Evolutionary conservation across 208 protist genomes (phyloP), one percentile per base, ranked within the genome.

Genomic region (Crithidia mellificae): DNA sequence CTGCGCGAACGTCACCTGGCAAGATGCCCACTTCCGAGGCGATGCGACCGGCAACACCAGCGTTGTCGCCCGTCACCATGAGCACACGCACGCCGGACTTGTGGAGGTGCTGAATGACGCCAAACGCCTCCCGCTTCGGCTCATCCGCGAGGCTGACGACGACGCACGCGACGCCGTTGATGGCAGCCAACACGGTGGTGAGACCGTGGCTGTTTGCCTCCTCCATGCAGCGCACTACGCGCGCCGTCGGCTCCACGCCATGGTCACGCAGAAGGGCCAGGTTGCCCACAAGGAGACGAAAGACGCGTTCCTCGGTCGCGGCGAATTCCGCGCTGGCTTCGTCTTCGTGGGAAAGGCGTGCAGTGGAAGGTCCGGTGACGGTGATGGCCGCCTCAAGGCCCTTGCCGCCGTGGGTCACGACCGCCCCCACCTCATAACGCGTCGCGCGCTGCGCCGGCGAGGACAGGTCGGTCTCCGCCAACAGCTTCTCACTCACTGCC

Each of bases 41-140:
- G 22, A 97, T 71, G 27, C 64, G 68, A 1, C 41, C 39, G 4
- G 93, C 93, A n/a, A 87, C 87, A 17, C 52, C 47, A n/a, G 27
- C 22, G 72, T 91, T 85, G 70, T 97, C 93, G 46, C 93, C 93
- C 7, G 89, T 95, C 30, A 93, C 84, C 89, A 98, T 87, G 24
- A 87, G 25, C 36, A 88, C 80, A 14, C 78, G 73, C 29, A 92
- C 46, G 22, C 72, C 72, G 6, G 56, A 53, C 36, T 59, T 43
- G 0, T 89, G 70, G 14, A 99, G 84, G 20, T 66, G 65, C 3
- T 43, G 36, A 6, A 98, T 71, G 2, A 96, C 90, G 15, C 61
- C 61, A 5, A 43, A 54, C 11, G 95, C 92, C 63, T 98, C 96
- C 14, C 74, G 83, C 66, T 97, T 96, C 19, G 90, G 64, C 41